Base-by-base conservation (phyloP, 768 basidiomycete species). In the Xerocomus potaroensis region DNA sequence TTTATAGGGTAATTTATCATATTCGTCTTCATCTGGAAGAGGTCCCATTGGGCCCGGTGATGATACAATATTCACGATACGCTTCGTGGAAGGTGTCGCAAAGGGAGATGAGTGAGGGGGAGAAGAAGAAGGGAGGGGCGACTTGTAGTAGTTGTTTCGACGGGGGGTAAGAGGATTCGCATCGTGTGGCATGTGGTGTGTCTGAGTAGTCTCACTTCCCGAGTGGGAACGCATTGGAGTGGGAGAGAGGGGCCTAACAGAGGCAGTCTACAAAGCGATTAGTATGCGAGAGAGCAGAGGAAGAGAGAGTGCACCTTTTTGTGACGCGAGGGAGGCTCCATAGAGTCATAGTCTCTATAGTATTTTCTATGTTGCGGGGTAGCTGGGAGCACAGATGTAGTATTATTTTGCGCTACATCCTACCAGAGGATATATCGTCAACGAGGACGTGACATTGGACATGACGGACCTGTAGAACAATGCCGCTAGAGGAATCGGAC, bases 21-120 rank as follows among this genome's bases (percentile, higher is more conserved):
- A 81, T 43, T 83, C 81, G 18, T 80, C 79, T 61, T 85, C 82
- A 30, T 73, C 67, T 11, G 83, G 83, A 37, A 72, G 70, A 16
- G 81, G 78, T 1, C 73, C 77, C 82, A 86, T 85, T 6, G 84
- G 85, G 1, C 84, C 87, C 4, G 87, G 87, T 8, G 87, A 89
- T n/a, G 87, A 89, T 22, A 89, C 87, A n/a, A 83, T 65, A 58
- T 89, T 86, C 19, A 87, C 74, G 26, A 79, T 66, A 16, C 73
- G 76, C 50, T 75, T 74, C 42, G 68, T 64, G 49, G 64, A 66
- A 7, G 87, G 86, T 42, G 84, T 86, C 23, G 79, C 80, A 12
- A 76, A 64, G 12, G 85, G 85, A 14, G 87, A 83, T 18, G 73
- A 68, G 15, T 65, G 66, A 27, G 74, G 76, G 18, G 83, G 79